phyloP scores from a whole-genome alignment of 108 stramenopile genomes.

The Chaetoceros tenuissimus region DNA sequence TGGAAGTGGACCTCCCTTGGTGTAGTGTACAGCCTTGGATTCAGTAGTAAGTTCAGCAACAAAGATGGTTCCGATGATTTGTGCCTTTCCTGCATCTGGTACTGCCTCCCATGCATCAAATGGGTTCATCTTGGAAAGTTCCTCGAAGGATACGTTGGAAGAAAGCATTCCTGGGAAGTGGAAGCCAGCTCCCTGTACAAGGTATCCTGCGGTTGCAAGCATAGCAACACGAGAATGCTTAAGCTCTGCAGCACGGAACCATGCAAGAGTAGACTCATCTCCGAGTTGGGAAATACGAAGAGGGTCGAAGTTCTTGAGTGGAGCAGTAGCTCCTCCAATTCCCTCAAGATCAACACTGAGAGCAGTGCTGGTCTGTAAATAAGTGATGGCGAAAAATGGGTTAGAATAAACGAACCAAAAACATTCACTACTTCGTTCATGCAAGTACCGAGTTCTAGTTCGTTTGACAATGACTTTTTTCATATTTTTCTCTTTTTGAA shows the following conservation, averaged over 20 bases:
- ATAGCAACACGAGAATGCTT: constrained; percentile 69
- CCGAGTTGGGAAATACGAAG: constrained; percentile 21
- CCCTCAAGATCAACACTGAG: constrained; percentile 18
- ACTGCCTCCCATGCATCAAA: constrained; percentile 29
- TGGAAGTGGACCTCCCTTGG: constrained; percentile 21
- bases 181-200: constrained; percentile 34
- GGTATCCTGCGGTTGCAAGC: constrained; percentile 56
- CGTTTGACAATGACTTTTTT: not conserved
- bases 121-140: constrained; percentile 29
- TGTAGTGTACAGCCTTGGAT: constrained; percentile 25
- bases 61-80: constrained; percentile 25
- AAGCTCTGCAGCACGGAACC: constrained; percentile 68
- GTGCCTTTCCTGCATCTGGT: constrained; percentile 26
- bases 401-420: not conserved
- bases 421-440: not conserved
- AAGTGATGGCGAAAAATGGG: not conserved
- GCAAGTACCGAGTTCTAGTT: too few relatives aligned
- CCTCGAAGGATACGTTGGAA: constrained; percentile 28
- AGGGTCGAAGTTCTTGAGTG: constrained; percentile 22
- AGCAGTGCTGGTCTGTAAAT: constrained; percentile 8
- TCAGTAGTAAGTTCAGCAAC: constrained; percentile 24
- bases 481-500: not conserved
- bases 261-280: constrained; percentile 38
- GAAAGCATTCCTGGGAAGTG: constrained; percentile 31
- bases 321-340: constrained; percentile 22